A percentile compares a stretch with the other conserved stretches of the same genome.
phyloP scores from a whole-genome alignment of 495 filamentous ascomycete species.

The Daldinia grandis region DNA sequence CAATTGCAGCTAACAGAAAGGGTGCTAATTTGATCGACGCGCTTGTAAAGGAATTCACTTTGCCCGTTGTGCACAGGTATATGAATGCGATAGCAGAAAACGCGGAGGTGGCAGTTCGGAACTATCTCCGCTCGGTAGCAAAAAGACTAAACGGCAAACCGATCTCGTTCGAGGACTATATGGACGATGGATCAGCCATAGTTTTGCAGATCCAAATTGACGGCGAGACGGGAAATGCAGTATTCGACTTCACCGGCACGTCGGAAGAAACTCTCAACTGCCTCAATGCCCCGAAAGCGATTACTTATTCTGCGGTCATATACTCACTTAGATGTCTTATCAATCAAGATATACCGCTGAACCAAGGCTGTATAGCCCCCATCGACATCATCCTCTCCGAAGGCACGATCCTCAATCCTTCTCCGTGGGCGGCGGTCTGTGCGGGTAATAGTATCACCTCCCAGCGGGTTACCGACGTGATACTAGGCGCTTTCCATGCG shows the following conservation, averaged over 20 bases:
- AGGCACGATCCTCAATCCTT: slow-evolving; percentile 77
- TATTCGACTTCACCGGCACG: slow-evolving; percentile 70
- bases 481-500: slow-evolving; percentile 78
- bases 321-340: slow-evolving; percentile 84
- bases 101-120: slow-evolving; percentile 76
- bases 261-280: slow-evolving; percentile 82
- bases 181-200: slow-evolving; percentile 83
- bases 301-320: slow-evolving; percentile 85
- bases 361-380: slow-evolving; percentile 85
- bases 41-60: slow-evolving; percentile 84
- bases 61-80: slow-evolving; percentile 88
- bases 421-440: slow-evolving; percentile 79
- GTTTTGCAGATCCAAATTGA: slow-evolving; percentile 75
- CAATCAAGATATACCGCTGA: slow-evolving; percentile 82
- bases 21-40: slow-evolving; percentile 85
- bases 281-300: slow-evolving; percentile 82
- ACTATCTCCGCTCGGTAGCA: slow-evolving; percentile 72
- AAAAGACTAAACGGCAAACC: slow-evolving; percentile 65
- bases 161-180: slow-evolving; percentile 61
- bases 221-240: slow-evolving; percentile 73
- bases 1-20: slow-evolving; percentile 91
- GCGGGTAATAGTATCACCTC: slow-evolving; percentile 82
- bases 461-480: slow-evolving; percentile 83
- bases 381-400: slow-evolving; percentile 77
- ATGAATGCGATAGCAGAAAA: slow-evolving; percentile 90